Conservation (phyloP, 169 alveolate genomes). For the Toxoplasma gondii region DNA sequence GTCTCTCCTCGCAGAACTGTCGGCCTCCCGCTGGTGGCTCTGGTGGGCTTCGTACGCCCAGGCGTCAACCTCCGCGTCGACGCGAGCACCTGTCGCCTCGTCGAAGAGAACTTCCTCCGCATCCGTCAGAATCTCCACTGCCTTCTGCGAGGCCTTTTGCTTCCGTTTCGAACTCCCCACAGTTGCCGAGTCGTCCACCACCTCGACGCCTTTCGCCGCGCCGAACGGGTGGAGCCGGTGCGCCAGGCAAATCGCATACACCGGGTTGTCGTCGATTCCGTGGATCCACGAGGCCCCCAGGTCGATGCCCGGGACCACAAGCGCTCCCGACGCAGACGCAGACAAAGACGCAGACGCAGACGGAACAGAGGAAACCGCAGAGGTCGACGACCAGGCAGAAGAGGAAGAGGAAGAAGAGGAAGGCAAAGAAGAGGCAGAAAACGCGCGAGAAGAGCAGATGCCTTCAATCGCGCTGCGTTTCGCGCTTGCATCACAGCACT, state of each 20-base stretch:
- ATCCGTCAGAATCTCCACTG: background rate
- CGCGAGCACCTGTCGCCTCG: slow-evolving; percentile 34
- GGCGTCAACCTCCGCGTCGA: background rate
- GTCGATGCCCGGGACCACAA: background rate
- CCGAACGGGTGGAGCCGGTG: slow-evolving; percentile 44
- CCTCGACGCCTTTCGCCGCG: background rate
- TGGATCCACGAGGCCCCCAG: slow-evolving; percentile 62
- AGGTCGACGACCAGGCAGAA: background rate
- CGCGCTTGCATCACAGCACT: no score
- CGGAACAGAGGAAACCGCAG: background rate
- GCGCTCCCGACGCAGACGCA: background rate
- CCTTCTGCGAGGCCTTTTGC: background rate
- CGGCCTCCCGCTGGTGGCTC: slow-evolving; percentile 32
- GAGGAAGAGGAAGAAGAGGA: background rate
- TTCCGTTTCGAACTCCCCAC: background rate
- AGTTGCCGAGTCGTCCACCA: background rate
- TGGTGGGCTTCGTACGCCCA: slow-evolving; percentile 30
- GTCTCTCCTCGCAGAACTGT: background rate
- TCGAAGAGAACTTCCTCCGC: slow-evolving; percentile 33
- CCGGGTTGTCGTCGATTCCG: slow-evolving; percentile 58
- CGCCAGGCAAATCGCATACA: slow-evolving; percentile 26
- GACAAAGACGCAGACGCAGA: background rate
- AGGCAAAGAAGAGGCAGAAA: background rate
- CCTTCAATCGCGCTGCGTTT: background rate
- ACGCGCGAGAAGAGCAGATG: background rate